These are phyloP conservation scores for Mycena metata DNA, from an alignment of 768 basidiomycete genomes.

Conservation along the genomic window DNA sequence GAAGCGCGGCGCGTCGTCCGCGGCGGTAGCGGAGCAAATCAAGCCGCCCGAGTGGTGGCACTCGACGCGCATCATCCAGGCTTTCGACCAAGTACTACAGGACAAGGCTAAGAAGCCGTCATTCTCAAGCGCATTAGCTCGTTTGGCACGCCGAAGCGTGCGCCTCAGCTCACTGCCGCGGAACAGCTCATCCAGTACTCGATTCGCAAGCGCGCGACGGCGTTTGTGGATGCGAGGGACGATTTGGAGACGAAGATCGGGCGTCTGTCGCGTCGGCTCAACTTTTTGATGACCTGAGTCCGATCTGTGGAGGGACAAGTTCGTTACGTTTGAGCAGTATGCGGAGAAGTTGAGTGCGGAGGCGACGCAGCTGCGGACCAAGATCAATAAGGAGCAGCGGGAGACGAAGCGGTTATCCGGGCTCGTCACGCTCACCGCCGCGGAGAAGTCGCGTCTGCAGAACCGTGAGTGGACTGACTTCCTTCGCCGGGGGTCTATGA, in stretches of 20 bases:
- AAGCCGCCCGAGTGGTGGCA: conserved; percentile 96
- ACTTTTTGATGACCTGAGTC: conserved; percentile 94
- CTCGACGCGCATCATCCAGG: conserved; percentile 89
- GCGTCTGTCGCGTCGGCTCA: conserved; percentile 84
- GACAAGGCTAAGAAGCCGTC: conserved; percentile 95
- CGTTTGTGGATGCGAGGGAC: conserved; percentile 94
- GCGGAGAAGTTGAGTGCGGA: conserved; percentile 92
- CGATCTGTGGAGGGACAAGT: conserved; percentile 93
- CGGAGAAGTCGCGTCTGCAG: conserved; percentile 84
- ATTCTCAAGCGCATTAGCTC: conserved; percentile 87
- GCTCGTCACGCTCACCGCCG: conserved; percentile 80
- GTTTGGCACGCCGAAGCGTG: conserved; percentile 77
- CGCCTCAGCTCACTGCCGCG: conserved; percentile 80
- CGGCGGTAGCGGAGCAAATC: conserved; percentile 90
- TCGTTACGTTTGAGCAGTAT: conserved; percentile 94
- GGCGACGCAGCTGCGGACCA: conserved; percentile 85
- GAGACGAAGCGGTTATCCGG: conserved; percentile 90
- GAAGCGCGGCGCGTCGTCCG: conserved; percentile 82
- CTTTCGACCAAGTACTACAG: conserved; percentile 88
- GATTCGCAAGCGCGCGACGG: conserved; percentile 93
- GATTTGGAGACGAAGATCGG: conserved; percentile 96
- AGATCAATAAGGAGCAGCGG: conserved; percentile 92
- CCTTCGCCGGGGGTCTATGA: neutral
- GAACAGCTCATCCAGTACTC: conserved; percentile 90
- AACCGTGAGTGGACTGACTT: conserved; percentile 66